A percentile compares a stretch with the other conserved stretches of the same genome.
phyloP scores from a whole-genome alignment of 139 green algal species.

The Micractinium conductrix region DNA sequence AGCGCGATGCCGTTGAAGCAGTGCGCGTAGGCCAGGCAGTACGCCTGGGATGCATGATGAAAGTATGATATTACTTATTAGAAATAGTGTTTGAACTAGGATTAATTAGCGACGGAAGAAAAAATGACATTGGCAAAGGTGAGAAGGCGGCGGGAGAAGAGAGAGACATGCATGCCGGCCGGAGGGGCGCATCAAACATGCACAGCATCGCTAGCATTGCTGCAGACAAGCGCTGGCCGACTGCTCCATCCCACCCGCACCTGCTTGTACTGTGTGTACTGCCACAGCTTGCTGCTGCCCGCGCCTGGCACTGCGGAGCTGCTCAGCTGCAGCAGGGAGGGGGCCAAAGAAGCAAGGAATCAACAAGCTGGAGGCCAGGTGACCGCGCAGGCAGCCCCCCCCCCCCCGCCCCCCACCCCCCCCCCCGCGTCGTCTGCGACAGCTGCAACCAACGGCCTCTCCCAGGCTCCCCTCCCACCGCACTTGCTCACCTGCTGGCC shows the following conservation, averaged over 20 bases:
- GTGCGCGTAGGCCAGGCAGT: conserved; percentile 20
- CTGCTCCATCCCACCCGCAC: not conserved
- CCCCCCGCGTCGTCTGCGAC: no score
- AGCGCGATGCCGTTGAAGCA: conserved; percentile 37
- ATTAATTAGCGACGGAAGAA: no score
- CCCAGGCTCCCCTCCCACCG: not conserved
- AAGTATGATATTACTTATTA: no score
- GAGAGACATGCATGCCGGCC: no score
- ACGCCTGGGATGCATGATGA: not conserved
- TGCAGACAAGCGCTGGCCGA: not conserved
- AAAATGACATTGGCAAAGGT: no score
- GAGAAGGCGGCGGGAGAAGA: no score
- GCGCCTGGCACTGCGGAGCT: not conserved
- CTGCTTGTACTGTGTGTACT: conserved; percentile 50
- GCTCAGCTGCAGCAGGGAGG: not conserved
- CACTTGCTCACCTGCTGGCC: conserved; percentile 18
- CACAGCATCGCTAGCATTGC: not conserved
- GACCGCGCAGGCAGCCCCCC: no score
- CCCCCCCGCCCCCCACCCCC: no score
- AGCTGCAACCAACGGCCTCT: not conserved
- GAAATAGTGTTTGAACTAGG: no score
- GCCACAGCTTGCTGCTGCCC: conserved; percentile 23
- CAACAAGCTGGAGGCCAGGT: no score
- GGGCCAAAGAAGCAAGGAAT: no score
- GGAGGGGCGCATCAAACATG: no score